A percentile compares a stretch with the other conserved stretches of the same genome.
Conservation (phyloP, 2,329 filamentous ascomycete species). For the Orbilia oligospora region DNA sequence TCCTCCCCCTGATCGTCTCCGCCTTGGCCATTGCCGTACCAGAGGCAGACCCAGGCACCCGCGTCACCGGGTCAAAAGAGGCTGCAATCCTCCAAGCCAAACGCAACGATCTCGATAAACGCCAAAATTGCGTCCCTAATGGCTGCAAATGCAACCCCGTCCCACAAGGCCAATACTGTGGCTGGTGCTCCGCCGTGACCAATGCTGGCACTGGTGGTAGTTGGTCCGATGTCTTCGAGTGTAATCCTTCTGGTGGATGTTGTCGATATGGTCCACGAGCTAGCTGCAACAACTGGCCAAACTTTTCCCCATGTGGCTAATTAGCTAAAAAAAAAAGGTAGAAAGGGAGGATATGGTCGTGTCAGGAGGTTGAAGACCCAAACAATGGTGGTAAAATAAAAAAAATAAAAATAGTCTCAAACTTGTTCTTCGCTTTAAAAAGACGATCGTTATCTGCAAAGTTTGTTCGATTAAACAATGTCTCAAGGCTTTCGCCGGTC, state of each 20-base stretch:
- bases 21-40: constrained; percentile 27
- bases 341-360: too few species aligned
- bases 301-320: constrained; percentile 46
- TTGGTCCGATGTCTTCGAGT: constrained; percentile 45
- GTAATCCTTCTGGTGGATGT: constrained; percentile 20
- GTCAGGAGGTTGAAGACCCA: too few species aligned
- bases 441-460: too few species aligned
- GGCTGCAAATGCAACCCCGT: constrained; percentile 16
- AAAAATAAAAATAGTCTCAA: too few species aligned
- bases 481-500: too few species aligned
- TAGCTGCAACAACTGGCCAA: constrained; percentile 24
- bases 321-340: too few species aligned
- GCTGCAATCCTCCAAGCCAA: constrained; percentile 15
- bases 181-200: constrained; percentile 32
- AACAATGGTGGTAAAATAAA: too few species aligned
- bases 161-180: constrained; percentile 32
- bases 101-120: constrained; percentile 18
- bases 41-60: constrained; percentile 31
- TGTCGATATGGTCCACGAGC: constrained; percentile 28
- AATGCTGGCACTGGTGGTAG: constrained; percentile 13
- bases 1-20: constrained; percentile 16
- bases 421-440: too few species aligned
- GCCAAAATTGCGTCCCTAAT: constrained; percentile 21
- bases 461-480: too few species aligned
- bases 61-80: constrained; percentile 13